Evolutionary conservation across 495 filamentous ascomycete genomes (phyloP), one percentile per base, ranked within the genome.

Genomic region (Penicillium bialowiezense): DNA sequence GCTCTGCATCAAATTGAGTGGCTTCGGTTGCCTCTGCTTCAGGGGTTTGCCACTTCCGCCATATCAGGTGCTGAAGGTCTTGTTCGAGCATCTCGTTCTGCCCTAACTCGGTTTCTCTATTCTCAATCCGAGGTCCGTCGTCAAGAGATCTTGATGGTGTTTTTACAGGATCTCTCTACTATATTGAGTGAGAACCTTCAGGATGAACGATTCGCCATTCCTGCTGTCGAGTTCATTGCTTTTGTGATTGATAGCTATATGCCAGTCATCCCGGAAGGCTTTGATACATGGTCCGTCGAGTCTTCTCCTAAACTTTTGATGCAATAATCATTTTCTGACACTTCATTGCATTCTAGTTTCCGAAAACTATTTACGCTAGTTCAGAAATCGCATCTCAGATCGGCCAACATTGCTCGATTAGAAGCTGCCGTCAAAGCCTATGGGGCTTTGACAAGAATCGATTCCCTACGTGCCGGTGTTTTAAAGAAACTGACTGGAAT

Each of bases 11-110:
- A 43, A 8, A 47, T 73, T 20, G 64, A 67, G 7, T 71, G 69
- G 69, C 48, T 76, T 6, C 71, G 70, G 36, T 40, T 61, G 14
- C 65, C 70, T 9, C 59, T 96, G 2, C 60, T 95, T 12, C 79
- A 87, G 43, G 93, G 92, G n/a, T 73, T 83, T 37, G 80, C 90
- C 5, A 90, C 83, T 2, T 92, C 90, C 15, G 88, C 90, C 21
- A 89, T 89, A 55, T 84, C 86, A 10, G 90, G 90, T 12, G 85
- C 91, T 18, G 90, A 97, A 57, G 82, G 87, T 6, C 72, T 97
- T 5, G 76, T 97, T 13, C 82, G 86, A 35, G 80, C 82, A 7
- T 84, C 86, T 8, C 79, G 92, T 21, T 75, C 78, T 1, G 90
- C 90, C 3, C 68, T 98, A 15, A 74, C 79, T 21, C 62, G 76